Evolutionary conservation across 1,139 yeast genomes (phyloP).

Genomic region (Blastobotrys niveus): DNA sequence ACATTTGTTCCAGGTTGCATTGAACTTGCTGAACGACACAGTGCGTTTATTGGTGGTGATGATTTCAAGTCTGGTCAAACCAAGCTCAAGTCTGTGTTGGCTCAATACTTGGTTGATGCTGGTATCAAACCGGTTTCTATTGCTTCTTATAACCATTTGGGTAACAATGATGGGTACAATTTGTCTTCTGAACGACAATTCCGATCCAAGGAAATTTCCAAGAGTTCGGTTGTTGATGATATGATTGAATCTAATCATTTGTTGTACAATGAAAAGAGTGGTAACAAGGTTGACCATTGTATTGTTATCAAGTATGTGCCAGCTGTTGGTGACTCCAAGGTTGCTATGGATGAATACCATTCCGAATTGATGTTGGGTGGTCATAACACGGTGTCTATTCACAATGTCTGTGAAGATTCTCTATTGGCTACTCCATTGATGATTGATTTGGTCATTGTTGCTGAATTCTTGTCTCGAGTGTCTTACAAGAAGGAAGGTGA

Average conservation of each 20-base stretch:
- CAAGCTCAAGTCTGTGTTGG: constrained; percentile 87
- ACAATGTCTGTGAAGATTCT: constrained; percentile 95
- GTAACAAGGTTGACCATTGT: constrained; percentile 83
- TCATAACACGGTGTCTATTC: constrained; percentile 87
- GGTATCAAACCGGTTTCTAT: constrained; percentile 93
- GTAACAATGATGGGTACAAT: constrained; percentile 94
- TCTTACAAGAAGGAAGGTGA: constrained; percentile 54
- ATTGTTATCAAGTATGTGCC: constrained; percentile 91
- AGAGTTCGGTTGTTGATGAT: constrained; percentile 90
- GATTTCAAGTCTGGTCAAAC: constrained; percentile 98
- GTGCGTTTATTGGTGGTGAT: constrained; percentile 88
- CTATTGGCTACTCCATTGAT: constrained; percentile 91
- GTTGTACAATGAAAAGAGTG: constrained; percentile 74
- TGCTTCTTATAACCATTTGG: constrained; percentile 93
- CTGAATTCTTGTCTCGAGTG: constrained; percentile 86
- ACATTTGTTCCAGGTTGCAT: constrained; percentile 94
- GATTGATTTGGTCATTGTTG: constrained; percentile 81
- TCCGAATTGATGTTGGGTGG: constrained; percentile 97
- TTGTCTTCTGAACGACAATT: constrained; percentile 88
- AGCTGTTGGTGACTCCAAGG: constrained; percentile 95
- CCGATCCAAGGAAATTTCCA: constrained; percentile 88
- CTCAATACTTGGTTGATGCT: constrained; percentile 93
- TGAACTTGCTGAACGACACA: constrained; percentile 75
- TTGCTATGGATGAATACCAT: constrained; percentile 97
- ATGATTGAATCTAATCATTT: constrained; percentile 85